phyloP scores from a whole-genome alignment of 805 yeast species.

The Yamadazyma laniorum region DNA sequence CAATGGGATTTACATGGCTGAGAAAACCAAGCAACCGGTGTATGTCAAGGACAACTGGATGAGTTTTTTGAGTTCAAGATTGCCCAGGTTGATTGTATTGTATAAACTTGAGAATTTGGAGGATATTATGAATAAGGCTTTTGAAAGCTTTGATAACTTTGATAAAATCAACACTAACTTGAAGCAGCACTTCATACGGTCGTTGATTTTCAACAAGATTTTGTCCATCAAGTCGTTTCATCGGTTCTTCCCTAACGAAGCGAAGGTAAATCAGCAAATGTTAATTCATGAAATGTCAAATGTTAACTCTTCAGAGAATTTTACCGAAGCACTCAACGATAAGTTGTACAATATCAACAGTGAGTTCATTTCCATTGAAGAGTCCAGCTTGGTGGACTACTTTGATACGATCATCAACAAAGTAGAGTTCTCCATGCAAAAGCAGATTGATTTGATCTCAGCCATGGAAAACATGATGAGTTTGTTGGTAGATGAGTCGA shows the following conservation, averaged over 20 bases:
- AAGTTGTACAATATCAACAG: conserved; percentile 33
- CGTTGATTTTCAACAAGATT: conserved; percentile 29
- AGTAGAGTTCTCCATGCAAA: conserved; percentile 22
- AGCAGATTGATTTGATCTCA: conserved; percentile 25
- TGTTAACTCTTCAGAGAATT: conserved; percentile 21
- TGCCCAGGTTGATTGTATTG: conserved; percentile 24
- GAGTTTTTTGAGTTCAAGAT: conserved; percentile 30
- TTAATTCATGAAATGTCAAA: conserved; percentile 28
- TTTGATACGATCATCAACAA: conserved; percentile 20
- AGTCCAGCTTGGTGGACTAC: conserved; percentile 33
- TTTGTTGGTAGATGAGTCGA: conserved; percentile 23
- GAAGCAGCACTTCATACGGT: conserved; percentile 27
- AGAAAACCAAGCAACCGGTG: conserved; percentile 18
- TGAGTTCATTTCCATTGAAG: conserved; percentile 42
- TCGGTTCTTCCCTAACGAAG: conserved; percentile 27
- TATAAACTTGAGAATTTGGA: conserved; percentile 18
- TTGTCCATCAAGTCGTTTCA: conserved; percentile 25
- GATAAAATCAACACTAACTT: conserved; percentile 10
- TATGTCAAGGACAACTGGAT: conserved; percentile 34
- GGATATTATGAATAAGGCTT: conserved; percentile 11
- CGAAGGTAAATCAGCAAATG: conserved; percentile 21
- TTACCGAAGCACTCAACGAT: conserved; percentile 25
- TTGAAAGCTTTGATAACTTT: conserved; percentile 4
- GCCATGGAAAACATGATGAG: conserved; percentile 21
- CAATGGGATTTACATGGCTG: conserved; percentile 10